phyloP scores from a whole-genome alignment of 306 rosid species.

The Oemleria cerasiformis region DNA sequence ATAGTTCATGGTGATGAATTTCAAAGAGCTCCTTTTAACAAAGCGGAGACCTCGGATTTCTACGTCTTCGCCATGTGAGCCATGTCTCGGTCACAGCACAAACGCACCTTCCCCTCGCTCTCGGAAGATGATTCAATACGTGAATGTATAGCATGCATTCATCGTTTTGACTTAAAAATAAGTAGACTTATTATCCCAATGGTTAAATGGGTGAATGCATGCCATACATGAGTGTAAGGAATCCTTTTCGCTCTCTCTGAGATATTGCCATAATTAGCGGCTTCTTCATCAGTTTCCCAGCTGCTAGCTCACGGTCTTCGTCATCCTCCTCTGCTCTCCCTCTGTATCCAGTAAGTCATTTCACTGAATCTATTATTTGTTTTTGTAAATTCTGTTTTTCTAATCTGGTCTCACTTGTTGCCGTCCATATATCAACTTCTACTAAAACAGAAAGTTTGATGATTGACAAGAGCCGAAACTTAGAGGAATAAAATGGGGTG shows the following conservation, averaged over 20 bases:
- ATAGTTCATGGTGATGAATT: not conserved
- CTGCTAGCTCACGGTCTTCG: slow-evolving; percentile 17
- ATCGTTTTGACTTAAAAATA: too few relatives aligned
- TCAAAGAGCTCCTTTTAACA: slow-evolving; percentile 27
- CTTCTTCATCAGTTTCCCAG: slow-evolving; percentile 30
- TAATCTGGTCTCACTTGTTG: slow-evolving; percentile 6
- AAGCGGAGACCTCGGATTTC: slow-evolving; percentile 40
- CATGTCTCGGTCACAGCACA: slow-evolving; percentile 54
- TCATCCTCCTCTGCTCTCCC: slow-evolving; percentile 23
- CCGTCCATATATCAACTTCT: too few relatives aligned
- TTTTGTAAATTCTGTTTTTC: not conserved
- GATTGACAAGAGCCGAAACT: too few relatives aligned
- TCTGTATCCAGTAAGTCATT: slow-evolving; percentile 51
- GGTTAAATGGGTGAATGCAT: too few relatives aligned
- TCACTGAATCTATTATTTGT: slow-evolving; percentile 7
- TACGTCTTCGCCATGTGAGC: slow-evolving; percentile 76
- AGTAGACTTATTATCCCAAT: too few relatives aligned
- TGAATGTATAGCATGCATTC: too few relatives aligned
- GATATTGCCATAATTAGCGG: slow-evolving; percentile 20
- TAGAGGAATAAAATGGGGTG: slow-evolving; percentile 59
- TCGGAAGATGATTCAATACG: too few relatives aligned
- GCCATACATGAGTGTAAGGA: too few relatives aligned
- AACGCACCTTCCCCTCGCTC: not conserved
- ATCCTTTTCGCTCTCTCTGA: slow-evolving; percentile 5
- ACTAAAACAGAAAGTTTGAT: too few relatives aligned